phyloP scores from a whole-genome alignment of 2,329 filamentous ascomycete genomes.

The Ceratocystis cubensis region DNA sequence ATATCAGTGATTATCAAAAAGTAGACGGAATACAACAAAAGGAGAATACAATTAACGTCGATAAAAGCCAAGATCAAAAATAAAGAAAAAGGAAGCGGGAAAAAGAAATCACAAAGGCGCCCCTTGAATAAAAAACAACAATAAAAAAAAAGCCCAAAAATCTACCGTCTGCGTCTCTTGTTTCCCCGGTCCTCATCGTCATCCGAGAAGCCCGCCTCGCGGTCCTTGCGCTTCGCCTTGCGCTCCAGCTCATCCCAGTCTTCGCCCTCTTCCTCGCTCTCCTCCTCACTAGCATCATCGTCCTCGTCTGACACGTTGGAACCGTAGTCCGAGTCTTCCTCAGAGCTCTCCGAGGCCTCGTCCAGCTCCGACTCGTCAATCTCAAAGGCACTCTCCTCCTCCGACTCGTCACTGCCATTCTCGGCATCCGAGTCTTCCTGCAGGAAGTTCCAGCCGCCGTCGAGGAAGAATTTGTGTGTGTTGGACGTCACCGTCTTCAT shows the following conservation, averaged over 20 bases:
- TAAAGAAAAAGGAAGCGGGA: slow-evolving; percentile 11
- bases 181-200: slow-evolving; percentile 54
- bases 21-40: too few relatives aligned
- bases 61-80: slow-evolving; percentile 3
- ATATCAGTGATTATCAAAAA: slow-evolving; percentile 7
- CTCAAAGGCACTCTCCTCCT: slow-evolving; percentile 82
- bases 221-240: slow-evolving; percentile 77
- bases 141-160: slow-evolving; percentile 3
- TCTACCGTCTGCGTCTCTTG: slow-evolving; percentile 35
- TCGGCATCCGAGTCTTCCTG: slow-evolving; percentile 80
- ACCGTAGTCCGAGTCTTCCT: slow-evolving; percentile 87
- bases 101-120: slow-evolving; percentile 10
- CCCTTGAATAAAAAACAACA: slow-evolving; percentile 10
- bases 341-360: slow-evolving; percentile 59
- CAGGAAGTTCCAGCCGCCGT: slow-evolving; percentile 92
- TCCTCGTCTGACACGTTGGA: slow-evolving; percentile 77
- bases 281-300: slow-evolving; percentile 50
- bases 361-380: slow-evolving; percentile 78
- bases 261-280: slow-evolving; percentile 59
- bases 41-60: too few relatives aligned
- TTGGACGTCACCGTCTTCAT: slow-evolving; percentile 98
- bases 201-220: slow-evolving; percentile 48
- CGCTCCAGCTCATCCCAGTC: slow-evolving; percentile 92
- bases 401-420: slow-evolving; percentile 57
- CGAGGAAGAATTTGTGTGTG: slow-evolving; percentile 85